Conservation (phyloP, 352 stramenopile species). For the Halophytophthora polymorphica region DNA sequence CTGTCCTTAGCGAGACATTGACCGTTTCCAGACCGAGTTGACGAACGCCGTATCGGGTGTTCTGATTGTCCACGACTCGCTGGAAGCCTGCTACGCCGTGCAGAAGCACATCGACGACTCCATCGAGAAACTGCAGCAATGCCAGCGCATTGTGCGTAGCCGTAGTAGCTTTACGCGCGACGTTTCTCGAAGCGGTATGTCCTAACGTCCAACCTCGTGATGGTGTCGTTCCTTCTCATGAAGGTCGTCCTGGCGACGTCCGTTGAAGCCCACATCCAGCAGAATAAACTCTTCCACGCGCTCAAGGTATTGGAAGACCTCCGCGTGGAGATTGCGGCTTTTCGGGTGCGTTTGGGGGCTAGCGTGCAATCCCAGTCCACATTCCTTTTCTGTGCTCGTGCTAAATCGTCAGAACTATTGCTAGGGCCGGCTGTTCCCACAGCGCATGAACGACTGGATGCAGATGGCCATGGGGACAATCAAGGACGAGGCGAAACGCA, state of each 20-base stretch:
- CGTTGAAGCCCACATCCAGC: conserved; percentile 64
- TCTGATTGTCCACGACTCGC: conserved; percentile 50
- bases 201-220: not conserved
- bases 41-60: conserved; percentile 43
- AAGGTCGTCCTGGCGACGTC: conserved; percentile 63
- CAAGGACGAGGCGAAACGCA: conserved; percentile 68
- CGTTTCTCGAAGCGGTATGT: too few species aligned
- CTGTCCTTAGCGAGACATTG: conserved; percentile 47
- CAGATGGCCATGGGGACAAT: conserved; percentile 66
- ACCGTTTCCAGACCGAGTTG: conserved; percentile 64
- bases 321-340: conserved; percentile 59
- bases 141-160: conserved; percentile 60
- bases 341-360: conserved; percentile 34
- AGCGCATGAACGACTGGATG: conserved; percentile 82
- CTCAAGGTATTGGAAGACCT: conserved; percentile 74
- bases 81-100: conserved; percentile 54
- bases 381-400: not conserved
- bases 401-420: too few species aligned
- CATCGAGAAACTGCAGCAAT: conserved; percentile 79
- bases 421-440: conserved; percentile 71
- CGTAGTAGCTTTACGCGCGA: not conserved
- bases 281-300: conserved; percentile 74
- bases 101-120: conserved; percentile 73
- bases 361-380: not conserved
- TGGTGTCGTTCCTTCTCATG: not conserved